phyloP scores from a whole-genome alignment of 257 asterid genomes.

The Fraxinus pennsylvanica region DNA sequence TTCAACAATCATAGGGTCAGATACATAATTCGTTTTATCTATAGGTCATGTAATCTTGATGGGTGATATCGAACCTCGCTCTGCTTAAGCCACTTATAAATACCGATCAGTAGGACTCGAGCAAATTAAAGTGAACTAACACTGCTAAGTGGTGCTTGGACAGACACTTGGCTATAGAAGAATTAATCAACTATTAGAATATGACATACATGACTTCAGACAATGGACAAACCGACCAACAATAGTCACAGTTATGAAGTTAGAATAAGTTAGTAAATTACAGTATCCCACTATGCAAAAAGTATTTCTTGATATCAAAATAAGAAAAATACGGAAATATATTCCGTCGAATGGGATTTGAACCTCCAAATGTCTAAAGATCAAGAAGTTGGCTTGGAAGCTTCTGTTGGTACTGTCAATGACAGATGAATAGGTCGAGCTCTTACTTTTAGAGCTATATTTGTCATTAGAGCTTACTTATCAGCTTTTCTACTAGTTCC shows the following conservation, averaged over 20 bases:
- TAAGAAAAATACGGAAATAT: no score
- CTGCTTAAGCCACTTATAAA: neutral
- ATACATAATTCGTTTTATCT: no score
- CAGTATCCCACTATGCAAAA: neutral
- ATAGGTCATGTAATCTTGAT: neutral
- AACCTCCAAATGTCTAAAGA: neutral
- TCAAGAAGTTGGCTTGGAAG: neutral
- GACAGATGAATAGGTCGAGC: neutral
- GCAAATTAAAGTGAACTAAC: neutral
- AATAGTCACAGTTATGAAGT: neutral
- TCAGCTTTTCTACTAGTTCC: neutral
- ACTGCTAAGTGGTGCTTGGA: neutral
- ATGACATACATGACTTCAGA: neutral
- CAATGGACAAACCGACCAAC: neutral
- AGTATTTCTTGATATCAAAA: no score
- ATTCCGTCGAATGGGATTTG: neutral
- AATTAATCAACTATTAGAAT: neutral
- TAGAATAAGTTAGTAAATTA: neutral
- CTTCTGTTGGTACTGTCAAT: neutral
- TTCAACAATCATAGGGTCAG: no score
- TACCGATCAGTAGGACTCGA: neutral
- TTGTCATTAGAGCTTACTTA: neutral
- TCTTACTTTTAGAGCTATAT: neutral
- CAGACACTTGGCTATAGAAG: neutral
- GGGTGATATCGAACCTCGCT: neutral